Conservation (phyloP, 129 eudicot species). For the Pulicaria dysenterica region DNA sequence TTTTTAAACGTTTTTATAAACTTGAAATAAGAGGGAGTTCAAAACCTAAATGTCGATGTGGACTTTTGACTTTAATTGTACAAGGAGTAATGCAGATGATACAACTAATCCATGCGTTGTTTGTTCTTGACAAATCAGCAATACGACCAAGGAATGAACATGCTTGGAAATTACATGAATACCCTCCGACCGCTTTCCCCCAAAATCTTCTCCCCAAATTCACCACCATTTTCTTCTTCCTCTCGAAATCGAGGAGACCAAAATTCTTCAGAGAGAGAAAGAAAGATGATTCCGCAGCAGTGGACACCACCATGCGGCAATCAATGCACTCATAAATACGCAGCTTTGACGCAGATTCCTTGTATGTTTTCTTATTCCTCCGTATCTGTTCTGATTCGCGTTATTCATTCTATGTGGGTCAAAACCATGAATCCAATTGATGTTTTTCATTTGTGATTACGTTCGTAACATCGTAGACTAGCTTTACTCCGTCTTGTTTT, state of each 20-base stretch:
- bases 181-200: constrained; percentile 22
- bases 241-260: constrained; percentile 17
- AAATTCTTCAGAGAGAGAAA: background rate
- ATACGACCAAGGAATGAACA: background rate
- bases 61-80: too few species aligned
- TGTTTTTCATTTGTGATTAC: background rate
- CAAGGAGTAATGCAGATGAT: too few species aligned
- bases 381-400: background rate
- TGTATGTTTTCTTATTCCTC: constrained; percentile 40
- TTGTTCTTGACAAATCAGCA: too few species aligned
- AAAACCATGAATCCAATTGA: background rate
- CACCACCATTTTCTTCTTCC: constrained; percentile 9
- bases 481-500: background rate
- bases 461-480: background rate
- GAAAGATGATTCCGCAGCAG: constrained; percentile 67
- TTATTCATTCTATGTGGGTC: background rate
- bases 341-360: constrained; percentile 89
- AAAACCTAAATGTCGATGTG: too few species aligned
- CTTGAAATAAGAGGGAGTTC: too few species aligned
- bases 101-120: too few species aligned
- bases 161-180: background rate
- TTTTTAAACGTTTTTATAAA: too few species aligned
- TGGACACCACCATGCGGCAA: constrained; percentile 90
- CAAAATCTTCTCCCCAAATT: constrained; percentile 20
- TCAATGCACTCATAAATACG: constrained; percentile 83